Evolutionary conservation across 345 rosid species (phyloP), one percentile per base, ranked within the genome.

Genomic region (Arabis hirsuta): DNA sequence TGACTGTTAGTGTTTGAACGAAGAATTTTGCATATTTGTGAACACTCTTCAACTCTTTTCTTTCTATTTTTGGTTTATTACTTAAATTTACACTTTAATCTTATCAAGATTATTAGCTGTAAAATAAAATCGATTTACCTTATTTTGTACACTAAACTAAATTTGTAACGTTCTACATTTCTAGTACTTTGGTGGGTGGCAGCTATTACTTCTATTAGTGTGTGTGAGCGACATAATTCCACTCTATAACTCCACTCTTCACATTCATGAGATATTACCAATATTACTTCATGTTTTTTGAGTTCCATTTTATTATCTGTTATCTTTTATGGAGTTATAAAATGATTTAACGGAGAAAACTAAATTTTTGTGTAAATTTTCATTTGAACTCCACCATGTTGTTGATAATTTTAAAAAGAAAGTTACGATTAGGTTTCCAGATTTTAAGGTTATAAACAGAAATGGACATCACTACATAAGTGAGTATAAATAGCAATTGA

Each of bases 51-150:
- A 20, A 36, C 62, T 65, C 55, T 13, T 48, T 31, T 20, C 45
- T 43, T 61, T 34, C 74, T 62, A 68, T 68, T 68, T 68, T 61
- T 75, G 64, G 74, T 54, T 51, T 43, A 31, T 53, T 45, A 10
- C 26, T 34, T 60, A 14, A 9, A 11, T 48, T 19, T 53, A 11
- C 26, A n/a, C 32, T 51, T 59, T 29, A 32, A 51, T 58, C 43
- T 59, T 29, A 42, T 59, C 47, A 5, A 55, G 32, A 7, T 10
- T 65, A 41, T 29, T 73, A 66, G 67, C 39, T 73, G 67, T 66
- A 73, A 41, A 20, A 43, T 57, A 3, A 32, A 41, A 24, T 73
- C 48, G 7, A 22, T 41, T 73, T 16, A 51, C 61, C 53, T 12
- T 65, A 24, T 14, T 36, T 34, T 55, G 32, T 45, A 63, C 31